Base-by-base conservation (phyloP, 805 yeast genomes). In the Lipomyces spencermartinsiae region DNA sequence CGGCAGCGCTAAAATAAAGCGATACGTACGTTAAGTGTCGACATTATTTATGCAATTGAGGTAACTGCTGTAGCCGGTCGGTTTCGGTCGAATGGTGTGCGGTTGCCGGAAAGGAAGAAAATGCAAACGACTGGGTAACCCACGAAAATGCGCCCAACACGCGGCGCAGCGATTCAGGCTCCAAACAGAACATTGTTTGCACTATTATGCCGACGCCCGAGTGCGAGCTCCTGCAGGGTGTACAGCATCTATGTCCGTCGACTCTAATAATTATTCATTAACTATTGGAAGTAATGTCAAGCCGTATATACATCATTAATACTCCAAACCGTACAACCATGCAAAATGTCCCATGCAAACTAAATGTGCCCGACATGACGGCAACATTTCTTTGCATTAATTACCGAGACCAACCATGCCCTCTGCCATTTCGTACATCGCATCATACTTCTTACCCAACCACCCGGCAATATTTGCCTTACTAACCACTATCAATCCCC, bases 391-490 rank as follows among this genome's bases (percentile, higher is more conserved):
- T 14, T 35, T 10, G 14, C 51, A 53, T 22, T 49, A 62, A 10
- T 16, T 22, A 14, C 37, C 14, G 9, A 37, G 31, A 39, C 25
- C 34, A 29, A 64, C 19, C 25, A 57, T 25, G 1, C 29, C 25
- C 34, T 58, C 65, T 0, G 51, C 61, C 35, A 58, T 51, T 16
- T 46, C 59, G 58, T 67, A 67, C 58, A 69, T 43, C 31, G 25
- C 55, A 8, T 69, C 70, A 58, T 63, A 69, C 29, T 55, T 39
- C 29, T 58, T 55, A n/a, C 58, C 62, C 12, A 64, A 25, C 71
- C 71, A 69, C 39, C 35, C 35, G 4, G 51, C 61, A 19, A n/a
- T 67, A 19, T 19, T 31, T 29, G 37, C 59, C 33, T 37, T 19
- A 43, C 31, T 57, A 9, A 73, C 53, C n/a, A 37, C 37, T 10